These are phyloP conservation scores for Hirschioporus abietinus DNA, from an alignment of 768 basidiomycete species.

Conservation along the genomic window DNA sequence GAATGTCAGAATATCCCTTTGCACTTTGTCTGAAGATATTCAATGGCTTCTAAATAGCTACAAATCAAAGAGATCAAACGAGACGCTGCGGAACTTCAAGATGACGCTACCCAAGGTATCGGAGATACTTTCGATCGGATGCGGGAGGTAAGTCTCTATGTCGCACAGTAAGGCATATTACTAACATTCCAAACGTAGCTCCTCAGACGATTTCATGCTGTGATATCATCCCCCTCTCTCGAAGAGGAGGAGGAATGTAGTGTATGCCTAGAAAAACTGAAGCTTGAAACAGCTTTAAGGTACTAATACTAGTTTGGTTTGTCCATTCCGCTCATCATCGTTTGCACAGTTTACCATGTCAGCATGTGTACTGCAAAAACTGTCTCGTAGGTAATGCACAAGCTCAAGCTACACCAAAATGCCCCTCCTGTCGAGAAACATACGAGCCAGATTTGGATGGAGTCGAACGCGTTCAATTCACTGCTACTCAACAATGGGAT, in stretches of 20 bases:
- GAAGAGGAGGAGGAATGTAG: constrained; percentile 34
- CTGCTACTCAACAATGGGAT: constrained; percentile 41
- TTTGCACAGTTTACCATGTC: constrained; percentile 32
- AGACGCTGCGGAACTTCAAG: constrained; percentile 34
- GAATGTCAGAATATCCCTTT: constrained; percentile 13
- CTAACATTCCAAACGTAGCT: constrained; percentile 23
- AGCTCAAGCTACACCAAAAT: constrained; percentile 22
- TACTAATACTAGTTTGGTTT: constrained; percentile 15
- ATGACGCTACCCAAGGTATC: constrained; percentile 22
- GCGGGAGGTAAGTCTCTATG: constrained; percentile 32
- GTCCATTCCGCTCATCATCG: neutral
- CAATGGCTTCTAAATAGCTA: constrained; percentile 17
- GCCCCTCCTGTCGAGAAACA: constrained; percentile 32
- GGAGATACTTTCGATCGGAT: constrained; percentile 32
- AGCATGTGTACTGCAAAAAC: constrained; percentile 37
- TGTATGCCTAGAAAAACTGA: constrained; percentile 32
- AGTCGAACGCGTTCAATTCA: constrained; percentile 30
- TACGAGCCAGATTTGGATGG: constrained; percentile 23
- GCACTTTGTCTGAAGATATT: neutral
- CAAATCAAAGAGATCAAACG: constrained; percentile 27
- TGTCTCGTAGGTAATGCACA: constrained; percentile 29
- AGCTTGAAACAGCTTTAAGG: constrained; percentile 31
- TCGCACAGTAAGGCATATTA: neutral
- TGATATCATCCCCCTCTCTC: constrained; percentile 32
- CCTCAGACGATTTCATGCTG: constrained; percentile 33